Evolutionary conservation across 768 basidiomycete genomes (phyloP), one percentile per base, ranked within the genome.

Genomic region (Tubosaeta sp.): DNA sequence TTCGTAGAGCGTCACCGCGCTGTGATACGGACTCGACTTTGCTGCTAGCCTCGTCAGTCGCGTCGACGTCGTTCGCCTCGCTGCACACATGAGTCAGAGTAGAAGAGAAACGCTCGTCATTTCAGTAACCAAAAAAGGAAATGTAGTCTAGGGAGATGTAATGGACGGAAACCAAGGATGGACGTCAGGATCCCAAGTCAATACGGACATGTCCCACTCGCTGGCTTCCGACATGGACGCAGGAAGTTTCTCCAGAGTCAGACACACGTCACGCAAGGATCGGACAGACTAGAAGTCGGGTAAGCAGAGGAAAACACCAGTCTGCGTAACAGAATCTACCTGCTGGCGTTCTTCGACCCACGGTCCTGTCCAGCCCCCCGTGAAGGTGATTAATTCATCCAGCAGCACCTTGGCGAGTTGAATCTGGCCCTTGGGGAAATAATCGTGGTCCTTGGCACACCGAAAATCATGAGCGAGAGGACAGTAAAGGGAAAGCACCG

Each of bases 161-260:
- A 68, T 38, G 32, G 59, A 52, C 44, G 81, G 81, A 61, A 83
- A 81, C 81, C 81, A 83, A 1, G 78, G 78, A 58, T 81, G 72
- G 2, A 69, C 55, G 17, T 63, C 63, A 0, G 71, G 67, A 56
- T 82, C 75, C 81, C 81, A 83, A 42, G 67, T 72, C 51, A 83
- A 58, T 10, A 62, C 56, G 2, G 64, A 63, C 19, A 67, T 58
- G 55, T 80, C 72, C 60, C 81, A 82, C 7, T 39, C 46, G 4
- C 64, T 62, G 38, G 73, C 63, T 8, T 64, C 57, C 6, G 62
- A 42, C 56, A 71, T 60, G 9, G 66, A 68, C 8, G 53, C 52
- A 0, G 81, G 81, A 27, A 81, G 65, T 16, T 22, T 55, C 2
- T 57, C 55, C 17, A 83, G 66, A 34, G 60, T 60, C 33, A 71